phyloP scores from a whole-genome alignment of 768 basidiomycete genomes.

The Tubosaeta brunneosetosa region DNA sequence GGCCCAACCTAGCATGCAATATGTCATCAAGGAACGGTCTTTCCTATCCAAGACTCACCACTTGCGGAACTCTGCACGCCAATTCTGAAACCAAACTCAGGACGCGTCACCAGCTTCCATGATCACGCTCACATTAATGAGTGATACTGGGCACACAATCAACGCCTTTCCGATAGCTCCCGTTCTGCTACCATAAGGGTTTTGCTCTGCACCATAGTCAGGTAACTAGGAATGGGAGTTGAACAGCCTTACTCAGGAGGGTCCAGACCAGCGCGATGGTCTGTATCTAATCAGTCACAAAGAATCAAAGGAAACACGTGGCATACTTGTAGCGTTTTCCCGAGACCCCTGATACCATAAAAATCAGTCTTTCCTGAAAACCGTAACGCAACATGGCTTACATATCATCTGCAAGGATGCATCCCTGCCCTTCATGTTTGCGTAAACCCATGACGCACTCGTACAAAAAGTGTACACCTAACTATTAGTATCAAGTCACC shows the following conservation, averaged over 20 bases:
- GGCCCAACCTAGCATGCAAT: conserved; percentile 43
- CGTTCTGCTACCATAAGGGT: conserved; percentile 58
- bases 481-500: conserved; percentile 1
- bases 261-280: conserved; percentile 94
- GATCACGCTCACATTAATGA: conserved; percentile 62
- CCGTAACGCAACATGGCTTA: conserved; percentile 26
- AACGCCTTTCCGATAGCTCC: conserved; percentile 72
- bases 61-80: conserved; percentile 93
- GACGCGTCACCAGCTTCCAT: background rate
- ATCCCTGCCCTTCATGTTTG: conserved; percentile 87
- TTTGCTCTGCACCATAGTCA: conserved; percentile 58
- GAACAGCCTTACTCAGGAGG: conserved; percentile 65
- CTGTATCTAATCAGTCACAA: conserved; percentile 23
- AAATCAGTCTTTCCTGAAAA: conserved; percentile 8
- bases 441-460: conserved; percentile 93
- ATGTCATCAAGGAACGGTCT: background rate
- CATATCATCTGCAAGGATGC: conserved; percentile 98
- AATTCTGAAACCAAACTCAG: conserved; percentile 55
- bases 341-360: conserved; percentile 69
- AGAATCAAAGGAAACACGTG: background rate
- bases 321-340: conserved; percentile 84
- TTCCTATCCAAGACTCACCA: conserved; percentile 54
- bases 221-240: conserved; percentile 1
- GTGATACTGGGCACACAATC: conserved; percentile 90
- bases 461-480: conserved; percentile 86